Evolutionary conservation across 2,329 filamentous ascomycete species (phyloP).

Genomic region (Cladophialophora bantiana): DNA sequence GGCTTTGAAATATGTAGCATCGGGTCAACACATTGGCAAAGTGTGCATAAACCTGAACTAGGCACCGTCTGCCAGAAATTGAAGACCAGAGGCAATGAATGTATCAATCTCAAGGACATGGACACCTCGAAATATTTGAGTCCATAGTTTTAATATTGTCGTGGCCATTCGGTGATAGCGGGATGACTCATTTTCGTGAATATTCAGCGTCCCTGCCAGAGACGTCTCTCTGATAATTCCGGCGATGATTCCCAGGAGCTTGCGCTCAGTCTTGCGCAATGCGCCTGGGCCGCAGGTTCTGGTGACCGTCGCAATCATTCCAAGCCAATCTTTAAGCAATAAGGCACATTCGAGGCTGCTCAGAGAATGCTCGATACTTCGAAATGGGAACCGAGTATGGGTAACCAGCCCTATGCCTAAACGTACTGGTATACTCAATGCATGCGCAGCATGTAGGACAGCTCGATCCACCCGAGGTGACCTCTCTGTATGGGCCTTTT

Average conservation of each 20-base stretch:
- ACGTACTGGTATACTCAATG: conserved; percentile 40
- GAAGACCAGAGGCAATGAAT: conserved; percentile 22
- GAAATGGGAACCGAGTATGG: conserved; percentile 38
- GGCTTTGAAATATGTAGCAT: conserved; percentile 52
- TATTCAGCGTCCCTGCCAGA: conserved; percentile 9
- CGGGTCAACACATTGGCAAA: conserved; percentile 55
- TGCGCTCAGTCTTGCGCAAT: conserved; percentile 17
- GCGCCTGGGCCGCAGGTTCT: conserved; percentile 7
- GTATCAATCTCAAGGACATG: conserved; percentile 29
- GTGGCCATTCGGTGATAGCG: conserved; percentile 33
- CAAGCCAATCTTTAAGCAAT: conserved; percentile 41
- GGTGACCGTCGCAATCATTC: conserved; percentile 9
- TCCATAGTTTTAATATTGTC: conserved; percentile 39
- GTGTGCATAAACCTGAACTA: conserved; percentile 43
- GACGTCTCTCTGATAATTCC: conserved; percentile 38
- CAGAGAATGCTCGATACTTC: conserved; percentile 42
- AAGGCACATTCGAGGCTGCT: conserved; percentile 42
- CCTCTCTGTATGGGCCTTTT: conserved; percentile 1
- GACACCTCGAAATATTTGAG: conserved; percentile 37
- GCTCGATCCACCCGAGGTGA: conserved; percentile 34
- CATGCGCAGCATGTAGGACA: conserved; percentile 40
- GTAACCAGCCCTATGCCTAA: conserved; percentile 40
- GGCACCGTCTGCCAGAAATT: conserved; percentile 8
- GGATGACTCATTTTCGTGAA: conserved; percentile 17
- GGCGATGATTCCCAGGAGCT: conserved; percentile 31